Base-by-base conservation (phyloP, 2,329 filamentous ascomycete genomes). In the Aspergillus ochraceus region DNA sequence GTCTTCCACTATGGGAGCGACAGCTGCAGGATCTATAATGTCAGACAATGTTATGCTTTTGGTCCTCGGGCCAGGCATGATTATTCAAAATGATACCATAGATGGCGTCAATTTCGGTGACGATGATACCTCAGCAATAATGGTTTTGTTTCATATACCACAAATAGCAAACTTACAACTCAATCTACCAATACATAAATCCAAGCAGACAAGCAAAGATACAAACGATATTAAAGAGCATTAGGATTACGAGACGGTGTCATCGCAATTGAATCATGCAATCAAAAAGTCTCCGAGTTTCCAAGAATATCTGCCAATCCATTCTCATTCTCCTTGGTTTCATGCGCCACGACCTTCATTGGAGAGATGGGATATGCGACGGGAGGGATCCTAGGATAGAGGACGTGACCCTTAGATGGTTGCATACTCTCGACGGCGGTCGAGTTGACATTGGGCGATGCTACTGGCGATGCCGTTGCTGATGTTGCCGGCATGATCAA, bases 401-500 rank as follows among this genome's bases (percentile, higher is more conserved):
- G 32, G 51, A 45, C 32, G 30, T 19, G 20, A 11, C 20, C 51
- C 45, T 45, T 53, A 5, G 32, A 17, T 53, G 32, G 19, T 45
- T 32, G 9, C 51, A 53, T 45, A 42, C 20, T 45, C 51, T 53
- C 51, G 51, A 42, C 51, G 6, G 51, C 12, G 32, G 51, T 45
- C 32, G 9, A 42, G 51, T 6, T 45, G 32, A 6, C 20, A 12
- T 53, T 32, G 12, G 14, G 4, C 5, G 14, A 45, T 20, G 42
- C 20, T 1, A 30, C 42, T 19, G 32, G 32, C 12, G 51, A 8
- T 10, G 30, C 6, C 12, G 30, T 9, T 8, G 30, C 2, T 32
- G 30, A 53, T 53, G 32, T 20, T 22, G 32, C 6, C 14, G 51
- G 51, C 45, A 53, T 53, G 51, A 53, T 53, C 32, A 53, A 53